Conservation (phyloP, 306 rosid genomes). For the Cotoneaster glaucophyllus region DNA sequence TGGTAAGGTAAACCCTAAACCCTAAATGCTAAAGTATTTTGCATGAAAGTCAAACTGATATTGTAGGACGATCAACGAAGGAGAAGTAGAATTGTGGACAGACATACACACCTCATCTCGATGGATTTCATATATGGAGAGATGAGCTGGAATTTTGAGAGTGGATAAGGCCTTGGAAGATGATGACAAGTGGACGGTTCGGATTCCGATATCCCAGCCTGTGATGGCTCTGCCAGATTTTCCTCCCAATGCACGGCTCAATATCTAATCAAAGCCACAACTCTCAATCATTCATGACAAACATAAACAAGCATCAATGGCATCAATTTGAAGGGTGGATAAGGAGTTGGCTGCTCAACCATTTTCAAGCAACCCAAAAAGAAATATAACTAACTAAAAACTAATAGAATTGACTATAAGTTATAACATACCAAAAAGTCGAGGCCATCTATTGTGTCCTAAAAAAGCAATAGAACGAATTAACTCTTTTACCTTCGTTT, state of each 20-base stretch:
- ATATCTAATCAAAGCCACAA: slow-evolving; percentile 33
- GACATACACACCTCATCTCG: slow-evolving; percentile 64
- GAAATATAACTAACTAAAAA: not conserved
- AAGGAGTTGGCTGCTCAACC: not conserved
- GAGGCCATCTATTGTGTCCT: not conserved
- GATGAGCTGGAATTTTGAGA: slow-evolving; percentile 46
- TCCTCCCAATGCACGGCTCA: slow-evolving; percentile 82
- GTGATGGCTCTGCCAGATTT: slow-evolving; percentile 54
- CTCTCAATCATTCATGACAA: not conserved
- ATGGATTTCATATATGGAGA: slow-evolving; percentile 66
- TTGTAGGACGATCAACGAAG: not conserved
- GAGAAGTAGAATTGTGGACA: not conserved
- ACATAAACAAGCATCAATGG: not conserved
- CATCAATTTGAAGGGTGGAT: not conserved
- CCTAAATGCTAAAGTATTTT: not conserved
- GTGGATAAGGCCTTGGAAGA: slow-evolving; percentile 39
- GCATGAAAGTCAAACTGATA: not conserved
- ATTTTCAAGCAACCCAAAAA: not conserved
- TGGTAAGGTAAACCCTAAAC: not conserved
- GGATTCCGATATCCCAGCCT: slow-evolving; percentile 90
- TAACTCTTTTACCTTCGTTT: not conserved
- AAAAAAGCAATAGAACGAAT: not conserved
- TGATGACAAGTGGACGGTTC: slow-evolving; percentile 41
- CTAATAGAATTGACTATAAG: not conserved
- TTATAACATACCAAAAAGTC: not conserved